These are phyloP conservation scores for Lachnellula hyalina DNA, from an alignment of 2,329 filamentous ascomycete genomes.

Conservation along the genomic window DNA sequence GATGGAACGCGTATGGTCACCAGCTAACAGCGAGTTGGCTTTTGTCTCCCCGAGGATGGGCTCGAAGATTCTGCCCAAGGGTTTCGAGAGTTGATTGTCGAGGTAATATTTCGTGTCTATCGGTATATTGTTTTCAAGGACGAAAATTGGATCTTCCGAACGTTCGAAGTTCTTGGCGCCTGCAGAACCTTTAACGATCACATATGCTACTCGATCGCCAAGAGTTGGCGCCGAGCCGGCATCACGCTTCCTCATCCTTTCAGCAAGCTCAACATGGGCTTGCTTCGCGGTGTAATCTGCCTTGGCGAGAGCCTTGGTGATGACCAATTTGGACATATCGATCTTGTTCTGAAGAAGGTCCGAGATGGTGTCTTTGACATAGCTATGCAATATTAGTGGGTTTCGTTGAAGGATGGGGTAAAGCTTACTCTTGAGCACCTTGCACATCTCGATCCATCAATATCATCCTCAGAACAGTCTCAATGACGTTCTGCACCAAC, in stretches of 20 bases:
- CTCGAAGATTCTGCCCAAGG: conserved; percentile 91
- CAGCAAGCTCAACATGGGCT: conserved; percentile 90
- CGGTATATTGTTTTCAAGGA: conserved; percentile 94
- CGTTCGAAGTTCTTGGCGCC: conserved; percentile 95
- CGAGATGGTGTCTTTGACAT: conserved; percentile 93
- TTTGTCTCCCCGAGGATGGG: conserved; percentile 94
- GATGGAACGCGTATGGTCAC: conserved; percentile 92
- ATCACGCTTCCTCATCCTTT: conserved; percentile 96
- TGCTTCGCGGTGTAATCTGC: conserved; percentile 86
- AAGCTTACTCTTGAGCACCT: conserved; percentile 83
- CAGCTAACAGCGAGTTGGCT: conserved; percentile 77
- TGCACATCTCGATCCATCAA: conserved; percentile 87
- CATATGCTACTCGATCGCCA: conserved; percentile 95
- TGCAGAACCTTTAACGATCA: conserved; percentile 87
- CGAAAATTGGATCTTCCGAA: conserved; percentile 94
- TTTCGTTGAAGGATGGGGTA: not conserved
- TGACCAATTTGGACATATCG: conserved; percentile 98
- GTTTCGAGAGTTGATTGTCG: conserved; percentile 96
- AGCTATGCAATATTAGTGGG: conserved; percentile 48
- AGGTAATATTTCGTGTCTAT: conserved; percentile 99
- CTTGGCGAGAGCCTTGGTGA: conserved; percentile 94
- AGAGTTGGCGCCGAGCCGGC: conserved; percentile 87
- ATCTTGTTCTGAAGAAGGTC: conserved; percentile 95
- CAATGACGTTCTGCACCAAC: conserved; percentile 93
- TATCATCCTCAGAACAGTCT: conserved; percentile 93